Evolutionary conservation across 371 early-diverging fungal species (phyloP).

Genomic region (Paramicrosporidium saccamoebae): DNA sequence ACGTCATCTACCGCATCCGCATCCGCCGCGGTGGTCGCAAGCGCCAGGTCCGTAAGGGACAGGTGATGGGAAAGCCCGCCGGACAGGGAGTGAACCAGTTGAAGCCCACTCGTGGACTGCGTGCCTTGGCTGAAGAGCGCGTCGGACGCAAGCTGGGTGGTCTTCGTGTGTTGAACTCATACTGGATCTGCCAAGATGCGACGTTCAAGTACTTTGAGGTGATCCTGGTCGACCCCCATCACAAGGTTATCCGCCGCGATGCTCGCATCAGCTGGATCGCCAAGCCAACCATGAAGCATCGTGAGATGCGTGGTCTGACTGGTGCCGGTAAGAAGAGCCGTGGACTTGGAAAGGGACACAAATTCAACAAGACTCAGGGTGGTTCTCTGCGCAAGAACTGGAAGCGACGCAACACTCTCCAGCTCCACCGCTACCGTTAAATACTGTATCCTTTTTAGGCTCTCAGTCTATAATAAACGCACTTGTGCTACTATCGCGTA

Average conservation of each 20-base stretch:
- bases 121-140: slow-evolving; percentile 79
- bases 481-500: too few relatives aligned
- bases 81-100: slow-evolving; percentile 89
- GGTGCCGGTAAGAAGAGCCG: slow-evolving; percentile 84
- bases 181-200: slow-evolving; percentile 96
- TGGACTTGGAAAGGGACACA: slow-evolving; percentile 89
- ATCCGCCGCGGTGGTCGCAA: slow-evolving; percentile 94
- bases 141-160: slow-evolving; percentile 78
- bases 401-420: slow-evolving; percentile 37
- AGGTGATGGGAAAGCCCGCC: slow-evolving; percentile 86
- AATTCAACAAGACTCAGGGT: slow-evolving; percentile 91
- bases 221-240: slow-evolving; percentile 84
- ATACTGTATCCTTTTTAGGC: slow-evolving; percentile 2
- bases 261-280: slow-evolving; percentile 95
- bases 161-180: slow-evolving; percentile 87
- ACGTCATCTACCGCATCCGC: slow-evolving; percentile 84
- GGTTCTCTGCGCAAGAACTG: slow-evolving; percentile 59
- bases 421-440: slow-evolving; percentile 49
- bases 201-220: slow-evolving; percentile 97
- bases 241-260: slow-evolving; percentile 91
- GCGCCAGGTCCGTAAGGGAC: slow-evolving; percentile 83
- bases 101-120: slow-evolving; percentile 74
- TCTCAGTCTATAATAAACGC: too few relatives aligned
- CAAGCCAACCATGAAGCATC: slow-evolving; percentile 85
- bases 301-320: slow-evolving; percentile 93